Percentiles rank a stretch among this genome's conserved stretches.
Evolutionary conservation across 2,329 filamentous ascomycete species (phyloP).

Genomic region (Trematosphaeria pertusa): DNA sequence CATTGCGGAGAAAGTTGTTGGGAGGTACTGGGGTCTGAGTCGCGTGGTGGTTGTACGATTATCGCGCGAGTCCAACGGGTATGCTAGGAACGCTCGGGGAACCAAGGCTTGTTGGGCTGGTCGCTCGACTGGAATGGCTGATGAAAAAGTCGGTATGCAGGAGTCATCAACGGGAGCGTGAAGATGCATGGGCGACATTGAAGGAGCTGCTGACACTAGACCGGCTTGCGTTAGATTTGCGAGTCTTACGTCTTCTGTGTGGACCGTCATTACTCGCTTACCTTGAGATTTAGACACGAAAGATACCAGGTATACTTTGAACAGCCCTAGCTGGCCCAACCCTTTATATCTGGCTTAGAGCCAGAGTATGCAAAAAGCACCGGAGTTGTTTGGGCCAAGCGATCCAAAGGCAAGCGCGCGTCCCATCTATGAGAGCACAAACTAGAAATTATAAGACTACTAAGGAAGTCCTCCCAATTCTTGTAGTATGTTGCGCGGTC

Average conservation of each 20-base stretch:
- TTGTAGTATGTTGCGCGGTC: too few relatives aligned
- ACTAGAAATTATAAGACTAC: too few relatives aligned
- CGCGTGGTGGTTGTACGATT: slow-evolving; percentile 2
- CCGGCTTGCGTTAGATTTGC: slow-evolving; percentile 3
- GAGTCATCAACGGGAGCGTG: slow-evolving; percentile 1
- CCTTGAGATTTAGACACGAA: too few relatives aligned
- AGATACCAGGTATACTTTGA: too few relatives aligned
- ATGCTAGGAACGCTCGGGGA: too few relatives aligned
- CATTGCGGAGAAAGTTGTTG: neutral
- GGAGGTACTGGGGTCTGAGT: neutral
- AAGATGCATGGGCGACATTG: neutral
- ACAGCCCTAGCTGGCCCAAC: too few relatives aligned
- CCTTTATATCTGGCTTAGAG: too few relatives aligned
- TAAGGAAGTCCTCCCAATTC: too few relatives aligned
- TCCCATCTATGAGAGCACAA: neutral
- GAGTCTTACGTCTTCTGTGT: too few relatives aligned
- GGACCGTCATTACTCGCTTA: too few relatives aligned
- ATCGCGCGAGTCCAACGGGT: neutral
- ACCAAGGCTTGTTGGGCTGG: too few relatives aligned
- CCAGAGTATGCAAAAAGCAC: too few relatives aligned
- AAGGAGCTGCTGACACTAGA: slow-evolving; percentile 1
- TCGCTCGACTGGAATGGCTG: neutral
- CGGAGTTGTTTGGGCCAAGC: neutral
- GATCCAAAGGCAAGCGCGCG: neutral
- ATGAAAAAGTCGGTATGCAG: neutral